A percentile compares a stretch with the other conserved stretches of the same genome.
Conservation (phyloP, 1,284 basidiomycete genomes). For the Naganishia albida region DNA sequence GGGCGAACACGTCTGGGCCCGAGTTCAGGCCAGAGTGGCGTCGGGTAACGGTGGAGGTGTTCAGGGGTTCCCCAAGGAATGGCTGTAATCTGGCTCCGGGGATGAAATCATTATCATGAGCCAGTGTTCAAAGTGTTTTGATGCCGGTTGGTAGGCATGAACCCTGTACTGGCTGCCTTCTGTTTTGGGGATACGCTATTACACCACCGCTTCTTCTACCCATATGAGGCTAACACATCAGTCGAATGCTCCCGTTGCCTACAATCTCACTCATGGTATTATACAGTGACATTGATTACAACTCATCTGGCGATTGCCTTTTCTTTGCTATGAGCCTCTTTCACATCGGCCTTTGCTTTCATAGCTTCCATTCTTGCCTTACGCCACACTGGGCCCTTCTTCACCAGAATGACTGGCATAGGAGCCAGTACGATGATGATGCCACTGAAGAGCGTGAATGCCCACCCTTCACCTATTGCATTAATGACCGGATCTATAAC, state of each 20-base stretch:
- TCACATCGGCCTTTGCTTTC: not conserved
- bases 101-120: no score
- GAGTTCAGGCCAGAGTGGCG: slow-evolving; percentile 54
- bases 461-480: slow-evolving; percentile 49
- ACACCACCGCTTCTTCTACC: no score
- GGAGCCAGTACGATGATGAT: slow-evolving; percentile 41
- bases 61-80: slow-evolving; percentile 75
- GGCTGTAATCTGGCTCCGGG: slow-evolving; percentile 57
- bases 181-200: no score
- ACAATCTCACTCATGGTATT: no score
- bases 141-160: no score
- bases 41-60: slow-evolving; percentile 57
- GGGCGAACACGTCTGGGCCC: slow-evolving; percentile 58
- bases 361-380: slow-evolving; percentile 12
- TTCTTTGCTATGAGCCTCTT: not conserved
- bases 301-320: no score
- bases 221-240: no score
- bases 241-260: no score
- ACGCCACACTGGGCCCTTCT: slow-evolving; percentile 42
- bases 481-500: slow-evolving; percentile 40
- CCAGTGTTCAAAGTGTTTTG: not conserved
- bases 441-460: slow-evolving; percentile 48
- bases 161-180: no score
- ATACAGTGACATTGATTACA: not conserved
- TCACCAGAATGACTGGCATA: slow-evolving; percentile 40